phyloP scores from a whole-genome alignment of 805 yeast genomes.

The Danielia oregonensis region DNA sequence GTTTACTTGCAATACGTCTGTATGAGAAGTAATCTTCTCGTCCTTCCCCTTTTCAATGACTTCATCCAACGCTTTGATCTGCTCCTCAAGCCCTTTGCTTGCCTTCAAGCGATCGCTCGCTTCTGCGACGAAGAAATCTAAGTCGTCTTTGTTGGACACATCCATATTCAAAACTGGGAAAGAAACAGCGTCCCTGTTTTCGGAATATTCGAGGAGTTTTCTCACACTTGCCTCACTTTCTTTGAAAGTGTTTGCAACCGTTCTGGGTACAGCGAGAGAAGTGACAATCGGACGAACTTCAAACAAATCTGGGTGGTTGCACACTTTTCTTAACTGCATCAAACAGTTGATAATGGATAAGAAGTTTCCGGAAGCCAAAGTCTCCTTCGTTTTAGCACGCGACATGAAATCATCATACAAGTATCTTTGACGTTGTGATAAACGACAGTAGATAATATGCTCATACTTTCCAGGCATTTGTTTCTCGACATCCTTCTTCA shows the following conservation, averaged over 20 bases:
- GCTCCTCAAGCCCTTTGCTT: slow-evolving; percentile 39
- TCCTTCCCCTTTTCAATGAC: slow-evolving; percentile 25
- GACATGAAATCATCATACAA: slow-evolving; percentile 97
- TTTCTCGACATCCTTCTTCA: slow-evolving; percentile 94
- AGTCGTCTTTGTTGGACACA: slow-evolving; percentile 43
- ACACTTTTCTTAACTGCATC: slow-evolving; percentile 95
- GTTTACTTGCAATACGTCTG: slow-evolving; percentile 55
- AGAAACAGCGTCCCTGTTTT: slow-evolving; percentile 31
- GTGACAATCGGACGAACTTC: slow-evolving; percentile 95
- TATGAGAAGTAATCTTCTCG: slow-evolving; percentile 9
- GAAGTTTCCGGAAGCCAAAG: slow-evolving; percentile 91
- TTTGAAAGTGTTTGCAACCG: slow-evolving; percentile 51
- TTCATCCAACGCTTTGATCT: slow-evolving; percentile 40
- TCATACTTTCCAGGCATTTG: slow-evolving; percentile 99
- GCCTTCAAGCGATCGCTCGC: slow-evolving; percentile 46
- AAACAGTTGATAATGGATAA: slow-evolving; percentile 92
- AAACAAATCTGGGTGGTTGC: slow-evolving; percentile 94
- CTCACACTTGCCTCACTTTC: slow-evolving; percentile 25
- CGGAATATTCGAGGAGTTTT: slow-evolving; percentile 13
- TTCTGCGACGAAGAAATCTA: slow-evolving; percentile 45
- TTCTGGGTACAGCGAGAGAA: slow-evolving; percentile 70
- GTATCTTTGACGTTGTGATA: slow-evolving; percentile 88
- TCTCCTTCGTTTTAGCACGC: slow-evolving; percentile 90
- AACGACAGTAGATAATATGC: slow-evolving; percentile 86
- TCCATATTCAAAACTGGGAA: slow-evolving; percentile 59